Evolutionary conservation across 495 filamentous ascomycete genomes (phyloP), one percentile per base, ranked within the genome.

Genomic region (Xylaria bambusicola): DNA sequence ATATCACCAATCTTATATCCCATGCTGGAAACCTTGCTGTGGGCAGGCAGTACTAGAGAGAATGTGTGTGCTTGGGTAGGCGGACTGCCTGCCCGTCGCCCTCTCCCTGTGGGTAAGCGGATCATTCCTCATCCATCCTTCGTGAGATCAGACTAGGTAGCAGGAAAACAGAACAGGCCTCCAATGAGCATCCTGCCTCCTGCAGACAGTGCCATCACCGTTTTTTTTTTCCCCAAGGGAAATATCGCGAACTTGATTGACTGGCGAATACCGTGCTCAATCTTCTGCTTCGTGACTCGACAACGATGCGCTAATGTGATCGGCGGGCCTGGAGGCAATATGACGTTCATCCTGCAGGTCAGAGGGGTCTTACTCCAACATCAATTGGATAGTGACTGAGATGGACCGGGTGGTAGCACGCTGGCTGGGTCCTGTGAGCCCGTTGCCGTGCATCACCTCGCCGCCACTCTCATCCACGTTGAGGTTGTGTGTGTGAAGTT

Each of bases 301-400:
- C 8, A 38, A n/a, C n/a, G 21, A 42, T 21, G n/a, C 55, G 21
- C 40, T 46, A 41, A 48, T 15, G 13, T 58, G 47, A 58, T 58
- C 56, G 35, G 35, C 56, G 15, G 45, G 26, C 35, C 46, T 17
- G 17, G 1, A 31, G n/a, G 44, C 27, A 33, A 13, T 51, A 58
- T 58, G 56, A 58, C 56, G 56, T 58, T 58, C 33, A 36, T 24
- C 12, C 40, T 46, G 18, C 51, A 53, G 51, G 13, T 24, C 3
- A n/a, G 33, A 12, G 2, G n/a, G 21, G 33, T 13, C 21, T 29
- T 13, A 38, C 36, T 15, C 29, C 29, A 5, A 33, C 5, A 10
- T 33, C 29, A 33, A 33, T 33, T 33, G 29, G 29, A 33, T 33
- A 10, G 29, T 33, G 10, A 33, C 29, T 5, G 29, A 5, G 29